Base-by-base conservation (phyloP, 768 basidiomycete genomes). In the Macrocybe gigantea region DNA sequence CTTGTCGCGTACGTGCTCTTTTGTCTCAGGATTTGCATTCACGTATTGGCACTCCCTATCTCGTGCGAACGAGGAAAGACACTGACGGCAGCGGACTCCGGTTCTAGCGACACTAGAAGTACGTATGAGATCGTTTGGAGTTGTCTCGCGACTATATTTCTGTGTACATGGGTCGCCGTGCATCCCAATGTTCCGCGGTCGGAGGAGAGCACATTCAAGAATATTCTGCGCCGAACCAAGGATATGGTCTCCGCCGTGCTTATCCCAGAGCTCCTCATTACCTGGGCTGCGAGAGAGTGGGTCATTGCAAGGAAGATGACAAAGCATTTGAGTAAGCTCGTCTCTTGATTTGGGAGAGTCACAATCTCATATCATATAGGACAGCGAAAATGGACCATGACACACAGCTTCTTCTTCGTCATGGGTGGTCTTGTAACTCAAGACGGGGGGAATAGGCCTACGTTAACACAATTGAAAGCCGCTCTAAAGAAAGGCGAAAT, bases 351-450 rank as follows among this genome's bases (percentile, higher is more conserved):
- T 22, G 22, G 22, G 4, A 22, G 22, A 4, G 22, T 22, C 22
- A 22, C 1, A 22, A 22, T 22, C 22, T 4, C 22, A 22, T 2
- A 22, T 22, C 22, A 4, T 22, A 22, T 22, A 22, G 22, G 2
- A 22, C 22, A 22, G 22, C 22, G 22, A 22, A 47, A 44, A 9
- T 62, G 59, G 57, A 59, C 61, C 0, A 38, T 33, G n/a, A 54
- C 53, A 2, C 63, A 65, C 32, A 59, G 52, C 0, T 65, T 58
- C 37, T 67, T 63, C 42, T 56, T 56, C 3, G 29, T 58, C 38
- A 61, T 61, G 63, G 53, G 61, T 44, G 65, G 65, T 0, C 58
- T 64, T 22, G 46, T 13, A 31, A 44, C 44, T 14, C 22, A n/a
- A 2, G 31, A 41, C 22, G 22, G 22, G 22, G 22, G 22, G 22